phyloP scores from a whole-genome alignment of 1,139 yeast genomes.

The Sugiyamaella pinicola region DNA sequence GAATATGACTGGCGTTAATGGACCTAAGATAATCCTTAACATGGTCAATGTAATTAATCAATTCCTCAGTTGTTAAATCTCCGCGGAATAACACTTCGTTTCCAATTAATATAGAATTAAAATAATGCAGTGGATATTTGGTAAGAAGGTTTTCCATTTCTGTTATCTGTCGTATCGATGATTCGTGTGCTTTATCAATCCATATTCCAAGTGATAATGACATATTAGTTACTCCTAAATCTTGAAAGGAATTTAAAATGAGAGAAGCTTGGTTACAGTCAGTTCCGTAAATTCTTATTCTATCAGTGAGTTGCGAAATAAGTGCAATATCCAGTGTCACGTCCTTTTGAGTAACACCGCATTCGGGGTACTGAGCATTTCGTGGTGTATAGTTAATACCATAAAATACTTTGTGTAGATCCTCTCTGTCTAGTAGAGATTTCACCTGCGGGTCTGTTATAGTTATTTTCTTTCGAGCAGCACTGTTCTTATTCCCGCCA shows the following conservation, averaged over 20 bases:
- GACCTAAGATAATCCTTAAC: conserved; percentile 46
- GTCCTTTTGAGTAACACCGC: conserved; percentile 54
- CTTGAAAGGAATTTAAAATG: conserved; percentile 56
- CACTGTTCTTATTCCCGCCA: not conserved
- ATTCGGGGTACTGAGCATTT: conserved; percentile 45
- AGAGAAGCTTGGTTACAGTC: conserved; percentile 61
- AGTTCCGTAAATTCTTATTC: conserved; percentile 61
- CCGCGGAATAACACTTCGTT: conserved; percentile 63
- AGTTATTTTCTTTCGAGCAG: conserved; percentile 11
- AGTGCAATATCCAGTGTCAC: conserved; percentile 58
- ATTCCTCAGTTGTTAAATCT: conserved; percentile 48
- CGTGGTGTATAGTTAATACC: conserved; percentile 66
- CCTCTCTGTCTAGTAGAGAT: conserved; percentile 9
- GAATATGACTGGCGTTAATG: conserved; percentile 43
- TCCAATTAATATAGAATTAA: conserved; percentile 61
- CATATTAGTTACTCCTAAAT: conserved; percentile 53
- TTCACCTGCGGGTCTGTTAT: conserved; percentile 11
- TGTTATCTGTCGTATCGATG: conserved; percentile 50
- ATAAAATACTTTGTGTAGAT: conserved; percentile 47
- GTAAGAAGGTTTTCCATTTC: conserved; percentile 45
- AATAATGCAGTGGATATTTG: conserved; percentile 50
- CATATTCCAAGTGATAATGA: conserved; percentile 65
- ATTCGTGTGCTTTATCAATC: conserved; percentile 53
- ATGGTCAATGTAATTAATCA: conserved; percentile 51
- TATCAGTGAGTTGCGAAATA: conserved; percentile 59